A percentile compares a stretch with the other conserved stretches of the same genome.
Conservation (phyloP, 2,329 filamentous ascomycete species). For the Nothophaeocryptopus gaeumannii region DNA sequence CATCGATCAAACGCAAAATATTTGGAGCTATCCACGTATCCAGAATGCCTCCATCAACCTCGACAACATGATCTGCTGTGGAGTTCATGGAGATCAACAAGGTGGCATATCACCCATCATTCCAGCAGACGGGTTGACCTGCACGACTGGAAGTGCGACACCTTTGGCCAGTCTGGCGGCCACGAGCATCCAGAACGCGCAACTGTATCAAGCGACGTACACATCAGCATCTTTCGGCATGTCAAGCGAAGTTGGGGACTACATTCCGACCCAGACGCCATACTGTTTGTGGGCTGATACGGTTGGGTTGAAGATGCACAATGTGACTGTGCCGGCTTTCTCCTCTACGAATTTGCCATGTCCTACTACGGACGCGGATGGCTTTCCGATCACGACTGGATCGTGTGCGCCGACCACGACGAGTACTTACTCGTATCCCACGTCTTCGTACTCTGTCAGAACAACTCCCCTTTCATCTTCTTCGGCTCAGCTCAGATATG, state of each 20-base stretch:
- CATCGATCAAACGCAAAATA: constrained; percentile 12
- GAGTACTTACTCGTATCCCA: background rate
- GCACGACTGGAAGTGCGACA: constrained; percentile 13
- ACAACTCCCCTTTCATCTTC: background rate
- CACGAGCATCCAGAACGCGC: constrained; percentile 23
- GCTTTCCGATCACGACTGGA: constrained; percentile 3
- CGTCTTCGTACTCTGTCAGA: background rate
- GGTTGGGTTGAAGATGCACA: constrained; percentile 15
- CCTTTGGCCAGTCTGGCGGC: constrained; percentile 23
- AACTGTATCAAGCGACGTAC: constrained; percentile 15
- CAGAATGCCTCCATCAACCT: constrained; percentile 3
- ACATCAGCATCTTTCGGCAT: constrained; percentile 8
- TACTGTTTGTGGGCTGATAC: constrained; percentile 23
- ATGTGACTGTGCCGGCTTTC: constrained; percentile 20
- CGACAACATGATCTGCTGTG: constrained; percentile 19
- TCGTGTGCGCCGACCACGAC: background rate
- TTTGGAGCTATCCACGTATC: constrained; percentile 3
- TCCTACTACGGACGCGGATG: background rate
- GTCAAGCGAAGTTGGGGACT: constrained; percentile 9
- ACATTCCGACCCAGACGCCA: constrained; percentile 16
- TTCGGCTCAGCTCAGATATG: no score
- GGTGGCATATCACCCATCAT: constrained; percentile 12
- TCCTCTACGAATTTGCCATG: constrained; percentile 6
- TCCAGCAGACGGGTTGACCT: constrained; percentile 1
- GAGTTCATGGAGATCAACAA: constrained; percentile 10